Evolutionary conservation across 805 yeast species (phyloP), one percentile per base, ranked within the genome.

Genomic region (Kluyveromyces nonfermentans): DNA sequence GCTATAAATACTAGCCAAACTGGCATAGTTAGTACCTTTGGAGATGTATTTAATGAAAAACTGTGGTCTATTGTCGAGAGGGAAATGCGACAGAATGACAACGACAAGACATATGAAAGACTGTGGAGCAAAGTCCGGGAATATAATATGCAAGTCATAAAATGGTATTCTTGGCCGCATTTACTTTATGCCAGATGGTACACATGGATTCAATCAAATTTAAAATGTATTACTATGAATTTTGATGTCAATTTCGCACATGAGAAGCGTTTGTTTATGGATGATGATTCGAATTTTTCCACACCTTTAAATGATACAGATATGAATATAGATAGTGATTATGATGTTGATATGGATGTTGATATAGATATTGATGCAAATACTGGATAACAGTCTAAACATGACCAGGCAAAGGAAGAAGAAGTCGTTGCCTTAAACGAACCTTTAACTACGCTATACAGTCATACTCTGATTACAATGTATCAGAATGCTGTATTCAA

Each of bases 161-260:
- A 44, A 45, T 64, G 66, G 61, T 43, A 40, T 10, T 54, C 59
- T 42, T 47, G 54, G 42, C 36, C 44, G 6, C 22, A 37, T 10
- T 16, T 54, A 5, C 42, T 58, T 1, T 62, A 53, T 38, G 19
- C 45, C 2, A 47, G 46, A 7, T 66, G 70, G 70, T 46, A 53
- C 5, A 39, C 33, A 2, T 66, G 70, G 70, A 52, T 49, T 16
- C 54, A 43, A 30, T 25, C 30, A 6, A 25, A 25, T 25, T 10
- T 25, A 4, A 4, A 25, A 25, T 10, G 30, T 2, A 25, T 6
- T 6, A 14, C 9, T 25, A 25, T 25, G 30, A 14, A 25, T 10
- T 10, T 25, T 10, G 30, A 25, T 14, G 30, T 10, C 14, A 10
- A 14, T 6, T 25, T 25, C 12, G 30, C 19, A 22, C n/a, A 9